Conservation (phyloP, 2,329 filamentous ascomycete genomes). For the Cytospora paraplurivora region DNA sequence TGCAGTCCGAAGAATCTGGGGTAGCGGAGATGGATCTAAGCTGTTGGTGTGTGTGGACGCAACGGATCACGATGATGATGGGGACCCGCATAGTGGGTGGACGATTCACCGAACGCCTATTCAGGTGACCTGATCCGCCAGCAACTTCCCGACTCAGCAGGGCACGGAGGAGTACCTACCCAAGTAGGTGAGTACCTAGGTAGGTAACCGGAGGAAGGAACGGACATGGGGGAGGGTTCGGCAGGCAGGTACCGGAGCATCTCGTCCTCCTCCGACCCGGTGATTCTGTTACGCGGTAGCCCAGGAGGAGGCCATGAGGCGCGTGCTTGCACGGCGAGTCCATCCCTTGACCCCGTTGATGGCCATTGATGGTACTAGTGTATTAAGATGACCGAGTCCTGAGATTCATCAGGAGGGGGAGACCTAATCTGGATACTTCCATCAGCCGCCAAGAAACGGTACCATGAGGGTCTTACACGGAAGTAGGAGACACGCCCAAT, state of each 20-base stretch:
- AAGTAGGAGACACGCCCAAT: neutral
- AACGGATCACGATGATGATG: neutral
- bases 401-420: neutral
- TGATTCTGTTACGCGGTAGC: neutral
- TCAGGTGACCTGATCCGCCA: constrained; percentile 10
- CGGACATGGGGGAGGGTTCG: neutral
- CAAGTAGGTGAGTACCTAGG: too few relatives aligned
- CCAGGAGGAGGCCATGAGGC: neutral
- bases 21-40: neutral
- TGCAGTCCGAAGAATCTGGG: neutral
- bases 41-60: neutral
- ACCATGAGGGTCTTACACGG: neutral
- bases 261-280: constrained; percentile 11
- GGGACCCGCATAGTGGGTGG: neutral
- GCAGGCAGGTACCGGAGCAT: constrained; percentile 20
- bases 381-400: neutral
- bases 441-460: neutral
- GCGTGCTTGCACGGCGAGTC: too few relatives aligned
- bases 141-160: constrained; percentile 4
- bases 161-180: too few relatives aligned
- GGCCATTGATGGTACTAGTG: neutral
- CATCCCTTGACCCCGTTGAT: too few relatives aligned
- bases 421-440: neutral
- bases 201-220: neutral
- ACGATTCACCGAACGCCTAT: constrained; percentile 1